A percentile compares a stretch with the other conserved stretches of the same genome.
Evolutionary conservation across 2,329 filamentous ascomycete genomes (phyloP).

Genomic region (Epichloe uncinata): DNA sequence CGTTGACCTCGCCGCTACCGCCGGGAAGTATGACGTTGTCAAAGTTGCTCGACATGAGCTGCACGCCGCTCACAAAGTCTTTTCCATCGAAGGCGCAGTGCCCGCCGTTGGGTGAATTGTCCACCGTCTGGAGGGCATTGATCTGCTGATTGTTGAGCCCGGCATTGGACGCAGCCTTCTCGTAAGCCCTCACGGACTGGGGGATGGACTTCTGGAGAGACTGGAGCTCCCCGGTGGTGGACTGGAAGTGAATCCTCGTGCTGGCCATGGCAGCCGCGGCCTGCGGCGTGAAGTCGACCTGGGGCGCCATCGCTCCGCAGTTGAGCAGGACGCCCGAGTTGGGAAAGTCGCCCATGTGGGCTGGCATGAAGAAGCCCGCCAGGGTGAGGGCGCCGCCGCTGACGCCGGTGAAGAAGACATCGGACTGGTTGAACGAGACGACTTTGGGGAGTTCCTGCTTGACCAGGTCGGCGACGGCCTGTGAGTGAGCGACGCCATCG

Average conservation of each 20-base stretch:
- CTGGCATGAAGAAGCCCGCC: conserved; percentile 43
- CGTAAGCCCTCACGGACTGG: conserved; percentile 34
- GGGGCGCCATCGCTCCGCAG: conserved; percentile 38
- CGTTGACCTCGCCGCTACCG: conserved; percentile 33
- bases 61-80: conserved; percentile 41
- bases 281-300: conserved; percentile 34
- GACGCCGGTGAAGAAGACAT: conserved; percentile 47
- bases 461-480: conserved; percentile 40
- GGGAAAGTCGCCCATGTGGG: conserved; percentile 36
- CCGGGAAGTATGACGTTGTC: conserved; percentile 37
- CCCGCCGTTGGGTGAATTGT: conserved; percentile 40
- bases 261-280: conserved; percentile 25
- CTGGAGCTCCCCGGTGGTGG: conserved; percentile 35
- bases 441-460: conserved; percentile 34
- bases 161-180: conserved; percentile 29
- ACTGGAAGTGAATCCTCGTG: conserved; percentile 44
- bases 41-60: conserved; percentile 41
- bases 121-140: conserved; percentile 40
- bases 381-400: conserved; percentile 40
- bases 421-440: conserved; percentile 36
- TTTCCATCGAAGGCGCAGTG: conserved; percentile 45
- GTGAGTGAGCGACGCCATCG: conserved; percentile 41
- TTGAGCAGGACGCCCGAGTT: conserved; percentile 40
- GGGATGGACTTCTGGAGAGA: conserved; percentile 35
- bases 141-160: conserved; percentile 32